A percentile compares a stretch with the other conserved stretches of the same genome.
These are phyloP conservation scores for Brassica juncea DNA, from an alignment of 345 rosid genomes.

Conservation along the genomic window DNA sequence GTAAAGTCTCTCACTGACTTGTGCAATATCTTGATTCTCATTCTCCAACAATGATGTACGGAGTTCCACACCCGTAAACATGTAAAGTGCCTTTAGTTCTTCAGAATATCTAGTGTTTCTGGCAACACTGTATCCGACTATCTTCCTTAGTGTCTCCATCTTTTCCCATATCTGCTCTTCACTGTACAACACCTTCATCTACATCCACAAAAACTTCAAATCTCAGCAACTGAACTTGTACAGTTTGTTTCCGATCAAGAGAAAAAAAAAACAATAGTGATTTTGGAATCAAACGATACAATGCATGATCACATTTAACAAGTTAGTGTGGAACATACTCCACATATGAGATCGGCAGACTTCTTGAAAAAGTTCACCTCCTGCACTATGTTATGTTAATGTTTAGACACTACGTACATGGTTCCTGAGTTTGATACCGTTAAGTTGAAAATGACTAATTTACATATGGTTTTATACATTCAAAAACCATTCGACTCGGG, in stretches of 20 bases:
- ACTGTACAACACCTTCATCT: slow-evolving; percentile 34
- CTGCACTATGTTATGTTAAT: not conserved
- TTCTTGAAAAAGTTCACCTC: not conserved
- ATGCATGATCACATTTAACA: not conserved
- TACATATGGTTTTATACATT: not conserved
- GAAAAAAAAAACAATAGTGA: not conserved
- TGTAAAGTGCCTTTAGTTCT: slow-evolving; percentile 69
- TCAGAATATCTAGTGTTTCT: slow-evolving; percentile 44
- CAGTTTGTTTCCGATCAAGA: not conserved
- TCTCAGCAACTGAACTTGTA: slow-evolving; percentile 2
- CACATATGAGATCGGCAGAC: not conserved
- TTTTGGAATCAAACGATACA: not conserved
- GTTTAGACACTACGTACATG: not conserved
- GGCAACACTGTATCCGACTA: slow-evolving; percentile 61
- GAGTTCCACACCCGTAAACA: slow-evolving; percentile 64
- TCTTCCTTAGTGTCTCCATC: slow-evolving; percentile 51
- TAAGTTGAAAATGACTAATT: not conserved
- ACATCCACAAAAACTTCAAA: not conserved
- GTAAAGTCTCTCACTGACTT: slow-evolving; percentile 51
- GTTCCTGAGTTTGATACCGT: not conserved
- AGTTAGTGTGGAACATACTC: not conserved
- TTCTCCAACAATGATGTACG: slow-evolving; percentile 49
- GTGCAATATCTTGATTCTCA: slow-evolving; percentile 38
- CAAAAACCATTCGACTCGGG: not conserved
- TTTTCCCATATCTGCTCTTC: slow-evolving; percentile 64